Conservation (phyloP, 768 basidiomycete genomes). For the Psilocybe azurescens region DNA sequence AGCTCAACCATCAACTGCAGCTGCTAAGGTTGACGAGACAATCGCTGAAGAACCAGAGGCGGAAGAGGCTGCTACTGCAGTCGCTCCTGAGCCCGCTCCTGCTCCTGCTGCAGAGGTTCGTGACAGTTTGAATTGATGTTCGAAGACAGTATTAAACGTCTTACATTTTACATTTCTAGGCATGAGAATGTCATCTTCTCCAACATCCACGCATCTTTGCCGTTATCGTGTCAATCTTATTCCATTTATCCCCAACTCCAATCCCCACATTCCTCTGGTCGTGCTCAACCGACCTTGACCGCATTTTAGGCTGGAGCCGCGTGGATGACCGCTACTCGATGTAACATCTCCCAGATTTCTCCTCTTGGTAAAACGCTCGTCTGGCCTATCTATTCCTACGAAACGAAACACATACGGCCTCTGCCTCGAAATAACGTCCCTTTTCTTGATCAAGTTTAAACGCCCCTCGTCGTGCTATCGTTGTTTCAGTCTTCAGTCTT, state of each 20-base stretch:
- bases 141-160: not conserved
- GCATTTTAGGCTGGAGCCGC: conserved; percentile 18
- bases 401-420: conserved; percentile 26
- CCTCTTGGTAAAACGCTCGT: conserved; percentile 24
- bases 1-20: conserved; percentile 43
- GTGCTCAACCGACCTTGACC: conserved; percentile 8
- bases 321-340: conserved; percentile 21
- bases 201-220: conserved; percentile 4
- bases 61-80: conserved; percentile 38
- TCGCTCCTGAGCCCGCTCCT: not conserved
- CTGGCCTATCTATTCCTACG: conserved; percentile 25
- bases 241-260: not conserved
- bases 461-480: conserved; percentile 25
- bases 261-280: conserved; percentile 8
- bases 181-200: not conserved
- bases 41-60: conserved; percentile 63
- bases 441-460: conserved; percentile 20
- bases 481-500: conserved; percentile 17
- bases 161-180: not conserved
- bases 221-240: conserved; percentile 1
- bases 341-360: conserved; percentile 19
- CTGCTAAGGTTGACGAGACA: conserved; percentile 43
- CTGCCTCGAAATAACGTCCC: conserved; percentile 17
- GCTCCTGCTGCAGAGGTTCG: conserved; percentile 19
- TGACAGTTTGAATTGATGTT: not conserved